Evolutionary conservation across 352 stramenopile species (phyloP), one percentile per base, ranked within the genome.

Genomic region (Pythium diclinum): DNA sequence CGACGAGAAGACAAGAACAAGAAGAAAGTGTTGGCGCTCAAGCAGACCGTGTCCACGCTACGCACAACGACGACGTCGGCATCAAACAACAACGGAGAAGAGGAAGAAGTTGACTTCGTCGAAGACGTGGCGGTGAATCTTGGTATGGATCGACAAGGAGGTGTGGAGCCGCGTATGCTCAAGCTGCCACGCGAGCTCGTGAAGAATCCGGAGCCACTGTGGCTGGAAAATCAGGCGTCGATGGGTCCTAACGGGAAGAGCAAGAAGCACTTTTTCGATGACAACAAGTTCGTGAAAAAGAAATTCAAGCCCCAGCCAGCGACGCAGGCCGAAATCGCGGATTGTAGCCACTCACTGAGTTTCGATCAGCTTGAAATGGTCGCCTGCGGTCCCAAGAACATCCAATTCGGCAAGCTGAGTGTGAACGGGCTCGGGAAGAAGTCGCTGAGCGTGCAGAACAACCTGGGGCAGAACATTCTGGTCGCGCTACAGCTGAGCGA

Each of bases 361-460:
- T 87, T 87, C 56, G 81, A 95, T 14, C 75, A 97, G 36, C 77
- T 98, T 1, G 85, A 91, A 54, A 68, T 75, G 11, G 59, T 94
- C 0, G 33, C 78, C 0, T 79, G 73, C 0, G 87, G 87, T 0
- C 87, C 88, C 0, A 95, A 96, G 66, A 91, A 79, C 11, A 76
- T 98, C 14, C 89, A 98, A 58, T 98, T 98, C 59, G 95, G 95
- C 7, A 83, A 86, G 23, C 69, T 98, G 7, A 95, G 85, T 38
- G 86, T 98, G 17, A 94, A 95, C 10, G 90, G 84, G 0, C 68
- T 81, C 7, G 87, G 73, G 2, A 88, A 71, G 2, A 94, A 93
- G 33, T 92, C 76, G 46, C 75, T 98, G 9, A 91, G 74, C 4
- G 81, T 98, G 6, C 80, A 85, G n/a, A 98, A 98, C 62, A 85